A percentile compares a stretch with the other conserved stretches of the same genome.
These are phyloP conservation scores for Lepidium campestre DNA, from an alignment of 441 rosid species.

Conservation along the genomic window DNA sequence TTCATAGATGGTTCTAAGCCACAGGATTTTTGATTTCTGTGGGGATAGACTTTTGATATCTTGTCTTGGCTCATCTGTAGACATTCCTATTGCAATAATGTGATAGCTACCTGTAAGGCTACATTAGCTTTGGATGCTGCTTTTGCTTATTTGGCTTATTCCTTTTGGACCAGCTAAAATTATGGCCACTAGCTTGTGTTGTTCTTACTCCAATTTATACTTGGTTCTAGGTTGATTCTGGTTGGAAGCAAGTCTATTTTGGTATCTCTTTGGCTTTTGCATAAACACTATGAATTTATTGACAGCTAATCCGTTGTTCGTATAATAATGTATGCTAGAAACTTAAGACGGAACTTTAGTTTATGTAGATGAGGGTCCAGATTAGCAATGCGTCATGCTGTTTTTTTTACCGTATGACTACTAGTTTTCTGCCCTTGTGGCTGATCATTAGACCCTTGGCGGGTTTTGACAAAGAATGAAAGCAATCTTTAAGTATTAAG, in stretches of 20 bases:
- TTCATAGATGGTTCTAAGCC: neutral
- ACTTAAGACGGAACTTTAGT: neutral
- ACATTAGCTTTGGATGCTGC: slow-evolving; percentile 6
- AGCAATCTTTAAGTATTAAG: neutral
- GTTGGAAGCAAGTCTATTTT: neutral
- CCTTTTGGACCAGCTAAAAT: neutral
- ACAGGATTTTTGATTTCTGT: neutral
- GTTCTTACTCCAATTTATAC: slow-evolving; percentile 12
- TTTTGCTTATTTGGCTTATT: slow-evolving; percentile 12
- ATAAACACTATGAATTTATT: neutral
- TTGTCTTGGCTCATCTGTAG: neutral
- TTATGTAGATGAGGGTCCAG: neutral
- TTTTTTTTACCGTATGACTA: neutral
- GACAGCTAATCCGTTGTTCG: neutral
- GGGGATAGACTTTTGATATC: slow-evolving; percentile 2
- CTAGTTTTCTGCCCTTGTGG: neutral
- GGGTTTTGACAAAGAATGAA: neutral
- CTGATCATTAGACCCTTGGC: neutral
- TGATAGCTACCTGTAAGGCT: neutral
- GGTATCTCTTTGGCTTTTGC: neutral
- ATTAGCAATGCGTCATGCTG: neutral
- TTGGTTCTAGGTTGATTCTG: neutral
- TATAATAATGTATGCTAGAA: neutral
- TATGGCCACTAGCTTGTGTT: slow-evolving; percentile 10
- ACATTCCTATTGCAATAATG: slow-evolving; percentile 1